phyloP scores from a whole-genome alignment of 2,329 filamentous ascomycete genomes.

The Colletotrichum agaves region DNA sequence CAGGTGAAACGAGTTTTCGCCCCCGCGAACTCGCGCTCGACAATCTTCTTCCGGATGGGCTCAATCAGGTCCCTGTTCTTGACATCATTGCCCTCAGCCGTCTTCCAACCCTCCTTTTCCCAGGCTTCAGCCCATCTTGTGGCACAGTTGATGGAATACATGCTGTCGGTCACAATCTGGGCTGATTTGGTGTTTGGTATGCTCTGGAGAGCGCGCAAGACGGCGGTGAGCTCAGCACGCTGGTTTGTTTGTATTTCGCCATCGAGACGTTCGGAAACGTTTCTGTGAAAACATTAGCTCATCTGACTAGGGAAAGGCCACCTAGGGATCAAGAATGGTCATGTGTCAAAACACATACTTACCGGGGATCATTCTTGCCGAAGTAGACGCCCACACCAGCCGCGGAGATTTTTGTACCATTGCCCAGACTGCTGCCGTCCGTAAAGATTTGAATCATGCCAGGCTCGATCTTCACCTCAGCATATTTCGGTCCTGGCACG shows the following conservation, averaged over 20 bases:
- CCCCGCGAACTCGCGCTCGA: constrained; percentile 70
- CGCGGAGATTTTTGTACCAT: constrained; percentile 64
- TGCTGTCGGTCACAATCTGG: constrained; percentile 87
- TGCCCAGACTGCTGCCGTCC: constrained; percentile 70
- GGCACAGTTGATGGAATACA: constrained; percentile 90
- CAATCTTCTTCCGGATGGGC: constrained; percentile 62
- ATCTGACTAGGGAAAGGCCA: background rate
- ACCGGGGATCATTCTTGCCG: constrained; percentile 65
- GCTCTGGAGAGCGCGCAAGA: constrained; percentile 83
- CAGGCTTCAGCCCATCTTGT: constrained; percentile 85
- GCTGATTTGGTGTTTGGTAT: constrained; percentile 75
- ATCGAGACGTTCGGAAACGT: constrained; percentile 79
- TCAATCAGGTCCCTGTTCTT: constrained; percentile 89
- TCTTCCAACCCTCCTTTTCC: constrained; percentile 82
- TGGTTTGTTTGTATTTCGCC: constrained; percentile 90
- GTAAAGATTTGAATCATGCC: constrained; percentile 64
- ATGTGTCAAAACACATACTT: constrained; percentile 36
- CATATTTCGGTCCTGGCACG: constrained; percentile 38
- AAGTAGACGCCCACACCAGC: constrained; percentile 75
- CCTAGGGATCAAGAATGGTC: background rate
- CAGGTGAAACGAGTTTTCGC: constrained; percentile 79
- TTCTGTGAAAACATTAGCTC: constrained; percentile 49
- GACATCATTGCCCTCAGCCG: constrained; percentile 74
- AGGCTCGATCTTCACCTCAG: constrained; percentile 41
- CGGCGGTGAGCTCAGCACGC: constrained; percentile 91